A percentile compares a stretch with the other conserved stretches of the same genome.
Conservation (phyloP, 2,329 filamentous ascomycete species). For the Ramularia endophylla region DNA sequence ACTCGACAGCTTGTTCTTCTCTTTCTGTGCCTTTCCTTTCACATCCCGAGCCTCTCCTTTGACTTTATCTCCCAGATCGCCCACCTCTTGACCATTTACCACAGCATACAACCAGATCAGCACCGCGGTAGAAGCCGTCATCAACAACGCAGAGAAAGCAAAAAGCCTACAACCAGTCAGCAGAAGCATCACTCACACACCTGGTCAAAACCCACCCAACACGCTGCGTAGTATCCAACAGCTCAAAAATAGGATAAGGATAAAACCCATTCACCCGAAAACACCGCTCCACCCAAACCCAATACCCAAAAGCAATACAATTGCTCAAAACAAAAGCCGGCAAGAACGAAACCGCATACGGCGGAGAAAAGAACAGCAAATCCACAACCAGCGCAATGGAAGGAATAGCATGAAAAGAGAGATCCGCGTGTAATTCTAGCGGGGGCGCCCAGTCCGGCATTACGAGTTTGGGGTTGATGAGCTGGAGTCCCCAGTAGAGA, state of each 20-base stretch:
- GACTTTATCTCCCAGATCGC: slow-evolving; percentile 2
- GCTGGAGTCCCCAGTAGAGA: slow-evolving; percentile 65
- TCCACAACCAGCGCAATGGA: slow-evolving; percentile 60
- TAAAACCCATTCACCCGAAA: slow-evolving; percentile 66
- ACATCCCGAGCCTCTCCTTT: too few relatives aligned
- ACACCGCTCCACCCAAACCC: slow-evolving; percentile 72
- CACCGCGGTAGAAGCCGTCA: slow-evolving; percentile 62
- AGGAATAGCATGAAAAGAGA: slow-evolving; percentile 62
- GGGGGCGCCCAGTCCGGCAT: slow-evolving; percentile 41
- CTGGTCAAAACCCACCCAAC: slow-evolving; percentile 35
- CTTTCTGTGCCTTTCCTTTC: too few relatives aligned
- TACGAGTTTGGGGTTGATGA: slow-evolving; percentile 48
- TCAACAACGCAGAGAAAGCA: slow-evolving; percentile 50
- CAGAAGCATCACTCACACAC: neutral
- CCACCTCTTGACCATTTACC: slow-evolving; percentile 50
- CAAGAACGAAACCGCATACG: slow-evolving; percentile 61
- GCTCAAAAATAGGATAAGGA: slow-evolving; percentile 76
- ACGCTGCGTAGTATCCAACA: slow-evolving; percentile 61
- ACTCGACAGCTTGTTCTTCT: too few relatives aligned
- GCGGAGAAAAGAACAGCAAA: slow-evolving; percentile 63
- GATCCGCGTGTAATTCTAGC: slow-evolving; percentile 48
- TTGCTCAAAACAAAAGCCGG: slow-evolving; percentile 55
- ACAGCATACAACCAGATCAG: slow-evolving; percentile 65
- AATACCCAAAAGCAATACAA: slow-evolving; percentile 60
- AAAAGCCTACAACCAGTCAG: slow-evolving; percentile 41